Evolutionary conservation across 805 yeast genomes (phyloP), one percentile per base, ranked within the genome.

Genomic region (Millerozyma acaciae): DNA sequence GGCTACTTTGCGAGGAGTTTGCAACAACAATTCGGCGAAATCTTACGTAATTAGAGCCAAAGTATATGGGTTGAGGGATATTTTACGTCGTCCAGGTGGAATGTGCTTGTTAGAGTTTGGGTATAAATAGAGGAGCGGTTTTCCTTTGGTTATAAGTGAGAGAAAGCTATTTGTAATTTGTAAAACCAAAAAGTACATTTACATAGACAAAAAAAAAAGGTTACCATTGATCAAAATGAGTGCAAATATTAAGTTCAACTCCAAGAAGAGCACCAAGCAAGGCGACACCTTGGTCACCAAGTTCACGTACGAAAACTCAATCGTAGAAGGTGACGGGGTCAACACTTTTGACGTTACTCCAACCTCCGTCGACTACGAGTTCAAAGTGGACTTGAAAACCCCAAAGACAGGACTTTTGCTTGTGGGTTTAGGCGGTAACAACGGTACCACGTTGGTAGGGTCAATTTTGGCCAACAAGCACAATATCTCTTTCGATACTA

Each of bases 361-460:
- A 15, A 74, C 80, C 34, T 54, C 73, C 36, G 73, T 73, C 43
- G 82, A 86, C 45, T 86, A 86, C 54, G 81, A 87, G 55, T 90
- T 89, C 73, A 85, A 86, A 61, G 80, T 85, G 32, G 94, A 87
- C 48, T 72, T 85, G 55, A 73, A 70, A 37, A 77, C 80, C 27
- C 95, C 96, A 48, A 87, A 82, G 61, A 74, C 87, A 30, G 97
- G 97, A 49, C 69, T 89, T 43, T 63, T 89, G 78, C 72, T 90
- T 42, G 97, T 89, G 21, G 97, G 97, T 48, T 72, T 89, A 45
- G 97, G 97, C 49, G 97, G 97, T 62, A 89, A 89, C 72, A 89
- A 89, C 55, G 97, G 97, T 61, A 75, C 96, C 38, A 89, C 97
- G 9, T 72, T 90, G 44, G 76, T 88, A 34, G 88, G 90, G 28